Base-by-base conservation (phyloP, 768 basidiomycete genomes). In the Pisolithus marmoratus region DNA sequence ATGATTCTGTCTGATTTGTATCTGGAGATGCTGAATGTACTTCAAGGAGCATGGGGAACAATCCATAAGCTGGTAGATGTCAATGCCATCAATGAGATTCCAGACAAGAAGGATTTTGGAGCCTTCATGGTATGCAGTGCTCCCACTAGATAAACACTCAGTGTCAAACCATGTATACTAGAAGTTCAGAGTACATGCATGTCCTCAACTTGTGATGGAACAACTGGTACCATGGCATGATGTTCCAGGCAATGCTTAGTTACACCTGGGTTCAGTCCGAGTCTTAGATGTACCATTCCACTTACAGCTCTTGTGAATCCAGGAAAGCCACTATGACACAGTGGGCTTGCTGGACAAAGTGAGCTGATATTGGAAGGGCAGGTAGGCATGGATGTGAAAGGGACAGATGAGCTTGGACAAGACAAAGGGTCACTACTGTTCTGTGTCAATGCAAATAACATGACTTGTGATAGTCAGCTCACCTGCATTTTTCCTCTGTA, bases 171-270 rank as follows among this genome's bases (percentile, higher is more conserved):
- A 7, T 22, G 22, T 15, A 20, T 14, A 44, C 9, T 5, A 14
- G 4, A 34, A 34, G 17, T 19, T 29, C 7, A 20, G 23, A 12
- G 17, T 24, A 45, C 50, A 51, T 51, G 14, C 42, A 19, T 36
- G 50, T 43, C 8, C 36, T 24, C 8, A 51, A 11, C 31, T 45
- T 51, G 4, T 27, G 23, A 5, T 36, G 36, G 40, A 22, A 51
- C 11, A 34, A 7, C 15, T 42, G n/a, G 3, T 51, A 43, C 50
- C 50, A 51, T 15, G 41, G 50, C 17, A 34, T 19, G 22, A 51
- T 23, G 19, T 44, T 51, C 50, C 50, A 51, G n/a, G 50, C 50
- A 17, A 51, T 45, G 19, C 50, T 51, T 12, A 9, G 26, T 26
- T 11, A 2, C 11, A 24, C 29, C 29, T 29, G 7, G 19, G 14